Base-by-base conservation (phyloP, 2,329 filamentous ascomycete species). In the Lachnellula hyalina region DNA sequence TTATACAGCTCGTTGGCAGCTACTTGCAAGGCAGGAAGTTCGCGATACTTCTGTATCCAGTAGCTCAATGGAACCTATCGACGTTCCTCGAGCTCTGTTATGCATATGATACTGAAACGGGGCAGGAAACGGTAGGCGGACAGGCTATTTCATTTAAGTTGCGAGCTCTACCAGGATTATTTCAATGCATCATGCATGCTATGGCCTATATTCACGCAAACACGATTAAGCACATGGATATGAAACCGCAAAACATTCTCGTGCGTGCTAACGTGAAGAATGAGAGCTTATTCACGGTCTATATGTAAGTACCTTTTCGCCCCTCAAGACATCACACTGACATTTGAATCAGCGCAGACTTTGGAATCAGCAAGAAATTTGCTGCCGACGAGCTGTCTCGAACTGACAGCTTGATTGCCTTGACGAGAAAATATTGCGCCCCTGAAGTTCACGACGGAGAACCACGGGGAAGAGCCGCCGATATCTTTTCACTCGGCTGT, bases 161-260 rank as follows among this genome's bases (percentile, higher is more conserved):
- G n/a, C 14, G 14, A 17, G 36, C 14, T 8, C 36, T 40, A n/a
- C 36, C 36, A 15, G 36, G 12, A 15, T 40, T 40, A n/a, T 51
- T 51, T 14, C n/a, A 34, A 8, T 55, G 48, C 42, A 15, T 55
- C 9, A 14, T 17, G 7, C n/a, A 47, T 12, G 53, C 48, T 11
- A 2, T 55, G 2, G 21, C 32, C 14, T 55, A 55, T 28, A 36
- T 51, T n/a, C 53, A 51, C 47, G 34, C 3, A 14, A 41, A 28
- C 9, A 38, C 42, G 7, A 44, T 28, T 1, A 55, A 55, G 17
- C 53, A 51, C 25, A 19, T 51, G 15, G 48, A 55, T 19, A 55
- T 55, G 34, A 55, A 55, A 19, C 53, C 53, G 4, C 19, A 34
- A 7, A 47, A 55, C 28, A 51, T 55, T 17, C 36, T 40, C 4